phyloP scores from a whole-genome alignment of 148 eudicot species.

The Rhododendron ovatum region DNA sequence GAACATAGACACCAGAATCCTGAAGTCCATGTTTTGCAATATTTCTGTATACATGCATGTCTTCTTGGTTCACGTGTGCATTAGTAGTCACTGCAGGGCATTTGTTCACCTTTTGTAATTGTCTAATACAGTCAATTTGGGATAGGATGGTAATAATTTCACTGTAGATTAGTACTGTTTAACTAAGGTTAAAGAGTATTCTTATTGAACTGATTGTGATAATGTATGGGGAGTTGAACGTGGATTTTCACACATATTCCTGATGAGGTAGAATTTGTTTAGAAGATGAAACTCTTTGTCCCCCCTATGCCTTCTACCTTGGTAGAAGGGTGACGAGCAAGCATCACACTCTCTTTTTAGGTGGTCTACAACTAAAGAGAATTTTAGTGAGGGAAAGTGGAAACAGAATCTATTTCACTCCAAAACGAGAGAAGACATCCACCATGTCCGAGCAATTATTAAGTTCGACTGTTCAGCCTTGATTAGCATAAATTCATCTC shows the following conservation, averaged over 20 bases:
- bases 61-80: neutral
- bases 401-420: neutral
- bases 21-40: neutral
- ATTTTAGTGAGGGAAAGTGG: neutral
- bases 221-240: neutral
- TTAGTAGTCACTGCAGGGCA: neutral
- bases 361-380: neutral
- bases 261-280: neutral
- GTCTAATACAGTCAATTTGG: neutral
- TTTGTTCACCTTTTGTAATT: neutral
- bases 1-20: neutral
- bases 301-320: neutral
- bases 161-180: neutral
- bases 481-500: neutral
- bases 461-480: neutral
- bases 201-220: neutral
- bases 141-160: neutral
- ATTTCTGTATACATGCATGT: neutral
- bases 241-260: neutral
- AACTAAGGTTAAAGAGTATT: neutral
- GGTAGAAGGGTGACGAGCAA: neutral
- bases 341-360: neutral
- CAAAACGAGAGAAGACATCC: neutral
- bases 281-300: neutral
- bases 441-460: neutral